Evolutionary conservation across 768 basidiomycete species (phyloP).

Genomic region (Calocybe gangraenosa): DNA sequence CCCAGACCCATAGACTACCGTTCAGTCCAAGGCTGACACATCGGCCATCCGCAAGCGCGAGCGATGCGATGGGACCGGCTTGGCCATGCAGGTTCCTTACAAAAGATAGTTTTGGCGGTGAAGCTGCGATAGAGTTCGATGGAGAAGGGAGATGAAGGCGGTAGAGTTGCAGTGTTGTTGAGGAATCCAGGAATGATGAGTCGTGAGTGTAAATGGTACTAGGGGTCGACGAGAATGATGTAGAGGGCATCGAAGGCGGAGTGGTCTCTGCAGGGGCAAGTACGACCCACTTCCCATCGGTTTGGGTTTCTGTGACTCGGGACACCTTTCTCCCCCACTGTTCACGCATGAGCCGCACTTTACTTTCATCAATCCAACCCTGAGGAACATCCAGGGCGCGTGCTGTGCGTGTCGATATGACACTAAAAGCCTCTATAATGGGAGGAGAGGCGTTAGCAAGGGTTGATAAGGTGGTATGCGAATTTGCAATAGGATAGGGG

Average conservation of each 20-base stretch:
- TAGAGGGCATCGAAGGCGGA: constrained; percentile 15
- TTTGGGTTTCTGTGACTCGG: constrained; percentile 68
- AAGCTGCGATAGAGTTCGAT: constrained; percentile 42
- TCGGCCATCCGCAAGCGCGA: constrained; percentile 76
- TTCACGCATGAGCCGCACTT: constrained; percentile 59
- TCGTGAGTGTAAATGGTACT: constrained; percentile 1
- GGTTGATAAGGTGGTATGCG: constrained; percentile 13
- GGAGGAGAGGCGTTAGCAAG: constrained; percentile 5
- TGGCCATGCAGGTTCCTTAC: constrained; percentile 72
- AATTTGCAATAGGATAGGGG: constrained; percentile 15
- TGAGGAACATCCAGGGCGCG: constrained; percentile 68
- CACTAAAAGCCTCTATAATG: constrained; percentile 34
- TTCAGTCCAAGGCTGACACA: constrained; percentile 72
- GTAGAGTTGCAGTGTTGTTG: constrained; percentile 67
- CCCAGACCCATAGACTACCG: constrained; percentile 84
- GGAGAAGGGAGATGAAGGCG: constrained; percentile 56
- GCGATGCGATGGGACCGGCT: constrained; percentile 56
- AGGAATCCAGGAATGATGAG: constrained; percentile 25
- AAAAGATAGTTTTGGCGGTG: constrained; percentile 64
- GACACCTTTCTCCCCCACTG: constrained; percentile 78
- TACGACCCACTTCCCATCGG: constrained; percentile 85
- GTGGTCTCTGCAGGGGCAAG: constrained; percentile 54
- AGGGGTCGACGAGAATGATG: constrained; percentile 13
- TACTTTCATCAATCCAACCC: constrained; percentile 67
- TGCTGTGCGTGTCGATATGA: constrained; percentile 56